Evolutionary conservation across 805 yeast species (phyloP), one percentile per base, ranked within the genome.

Genomic region (Spathaspora hagerdaliae): DNA sequence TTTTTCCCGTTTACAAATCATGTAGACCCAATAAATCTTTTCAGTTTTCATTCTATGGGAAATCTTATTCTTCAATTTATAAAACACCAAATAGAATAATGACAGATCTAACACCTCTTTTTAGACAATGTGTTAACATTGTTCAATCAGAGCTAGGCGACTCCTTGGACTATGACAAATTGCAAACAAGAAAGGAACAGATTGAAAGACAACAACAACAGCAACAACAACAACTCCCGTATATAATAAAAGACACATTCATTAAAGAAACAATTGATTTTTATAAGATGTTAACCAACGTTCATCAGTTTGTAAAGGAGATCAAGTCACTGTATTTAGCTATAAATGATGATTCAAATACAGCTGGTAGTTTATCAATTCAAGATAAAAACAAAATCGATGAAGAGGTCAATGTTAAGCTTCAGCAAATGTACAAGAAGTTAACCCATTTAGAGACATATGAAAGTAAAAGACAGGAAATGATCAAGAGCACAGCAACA

Each of bases 301-400:
- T 77, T 36, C 57, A 62, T 27, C 43, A 43, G 14, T 73, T 76
- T 48, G 52, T 60, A n/a, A 31, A 36, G 4, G 60, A 56, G 34
- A 53, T 63, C 27, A 60, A 60, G 47, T 51, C 56, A 13, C 53
- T 53, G n/a, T 65, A 65, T 44, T 52, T 64, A 14, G 48, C 64
- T 1, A 50, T 58, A 7, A 54, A 48, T 37, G 60, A 59, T 39
- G 61, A 54, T 13, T 46, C 48, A 44, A 29, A 29, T 39, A n/a
- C 27, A 8, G 7, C 33, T 3, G 39, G 41, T 10, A 53, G 51
- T 6, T 65, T 78, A 58, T 54, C 73, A 26, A 69, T 71, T 29
- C 68, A 63, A 8, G 83, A 80, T 35, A 77, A 80, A 53, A 79
- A 79, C 48, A 69, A 72, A 33, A 70, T 82, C 19, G 86, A 81